phyloP scores from a whole-genome alignment of 192 early-diverging fungal species.

The Gonapodya sp. region DNA sequence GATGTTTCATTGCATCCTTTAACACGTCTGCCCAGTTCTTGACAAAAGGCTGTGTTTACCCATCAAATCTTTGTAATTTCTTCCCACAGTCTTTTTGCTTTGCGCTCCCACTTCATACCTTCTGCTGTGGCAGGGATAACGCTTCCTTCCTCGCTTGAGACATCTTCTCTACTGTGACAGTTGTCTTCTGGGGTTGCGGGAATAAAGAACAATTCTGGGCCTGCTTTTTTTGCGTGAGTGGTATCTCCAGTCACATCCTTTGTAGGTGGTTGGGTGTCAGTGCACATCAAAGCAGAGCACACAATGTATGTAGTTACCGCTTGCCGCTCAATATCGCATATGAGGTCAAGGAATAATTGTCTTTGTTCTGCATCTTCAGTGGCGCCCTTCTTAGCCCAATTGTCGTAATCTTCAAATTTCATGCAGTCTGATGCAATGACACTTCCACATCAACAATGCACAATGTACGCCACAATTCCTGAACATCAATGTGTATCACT shows the following conservation, averaged over 20 bases:
- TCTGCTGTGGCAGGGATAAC: not conserved
- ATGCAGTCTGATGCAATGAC: not conserved
- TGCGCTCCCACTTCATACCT: not conserved
- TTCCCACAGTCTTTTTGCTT: not conserved
- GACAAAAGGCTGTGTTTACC: too few relatives aligned
- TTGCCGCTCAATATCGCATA: not conserved
- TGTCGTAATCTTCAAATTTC: not conserved
- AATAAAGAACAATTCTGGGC: not conserved
- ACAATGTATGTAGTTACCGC: not conserved
- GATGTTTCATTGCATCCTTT: too few relatives aligned
- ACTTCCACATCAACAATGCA: not conserved
- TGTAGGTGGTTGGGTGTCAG: not conserved
- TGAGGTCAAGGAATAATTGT: not conserved
- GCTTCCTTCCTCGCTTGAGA: not conserved
- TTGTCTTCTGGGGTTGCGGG: not conserved
- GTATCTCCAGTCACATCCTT: not conserved
- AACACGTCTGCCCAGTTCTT: too few relatives aligned
- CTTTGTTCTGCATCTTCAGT: not conserved
- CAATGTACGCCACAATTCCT: conserved; percentile 4
- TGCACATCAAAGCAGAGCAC: not conserved
- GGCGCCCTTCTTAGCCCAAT: not conserved
- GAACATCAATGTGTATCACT: not conserved
- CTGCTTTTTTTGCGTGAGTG: not conserved
- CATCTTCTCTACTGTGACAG: not conserved
- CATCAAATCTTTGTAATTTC: not conserved